Evolutionary conservation across 1,139 yeast genomes (phyloP).

Genomic region (Suhomyces coccinellae): DNA sequence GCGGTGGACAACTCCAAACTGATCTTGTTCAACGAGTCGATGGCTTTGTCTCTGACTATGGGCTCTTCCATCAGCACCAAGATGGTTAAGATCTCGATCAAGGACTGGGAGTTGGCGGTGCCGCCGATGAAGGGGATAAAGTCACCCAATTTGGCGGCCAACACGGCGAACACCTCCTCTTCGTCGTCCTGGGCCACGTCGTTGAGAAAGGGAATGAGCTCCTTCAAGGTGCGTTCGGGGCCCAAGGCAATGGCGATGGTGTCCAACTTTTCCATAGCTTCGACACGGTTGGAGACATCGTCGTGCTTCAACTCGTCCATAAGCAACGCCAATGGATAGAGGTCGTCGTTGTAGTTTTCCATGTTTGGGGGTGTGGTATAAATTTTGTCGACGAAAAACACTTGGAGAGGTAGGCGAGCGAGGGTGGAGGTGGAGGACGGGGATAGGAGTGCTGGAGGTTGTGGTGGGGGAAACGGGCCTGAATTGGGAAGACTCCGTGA

Average conservation of each 20-base stretch:
- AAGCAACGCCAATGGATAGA: slow-evolving; percentile 91
- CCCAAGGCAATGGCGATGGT: slow-evolving; percentile 96
- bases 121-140: slow-evolving; percentile 91
- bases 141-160: slow-evolving; percentile 86
- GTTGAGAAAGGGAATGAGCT: slow-evolving; percentile 80
- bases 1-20: slow-evolving; percentile 63
- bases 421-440: background rate
- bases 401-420: background rate
- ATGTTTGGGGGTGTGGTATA: slow-evolving; percentile 19
- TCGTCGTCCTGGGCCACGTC: slow-evolving; percentile 96
- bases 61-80: slow-evolving; percentile 96
- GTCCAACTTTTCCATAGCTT: slow-evolving; percentile 91
- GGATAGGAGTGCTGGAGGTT: background rate
- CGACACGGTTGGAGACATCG: slow-evolving; percentile 89
- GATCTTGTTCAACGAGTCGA: slow-evolving; percentile 75
- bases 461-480: background rate
- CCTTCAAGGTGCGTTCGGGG: slow-evolving; percentile 86
- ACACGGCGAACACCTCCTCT: slow-evolving; percentile 93
- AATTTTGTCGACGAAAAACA: slow-evolving; percentile 3
- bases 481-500: background rate
- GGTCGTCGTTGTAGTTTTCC: slow-evolving; percentile 57
- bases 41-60: slow-evolving; percentile 94
- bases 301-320: slow-evolving; percentile 96
- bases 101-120: slow-evolving; percentile 66
- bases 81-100: slow-evolving; percentile 84